phyloP scores from a whole-genome alignment of 768 basidiomycete genomes.

The Podaxis rugospora region DNA sequence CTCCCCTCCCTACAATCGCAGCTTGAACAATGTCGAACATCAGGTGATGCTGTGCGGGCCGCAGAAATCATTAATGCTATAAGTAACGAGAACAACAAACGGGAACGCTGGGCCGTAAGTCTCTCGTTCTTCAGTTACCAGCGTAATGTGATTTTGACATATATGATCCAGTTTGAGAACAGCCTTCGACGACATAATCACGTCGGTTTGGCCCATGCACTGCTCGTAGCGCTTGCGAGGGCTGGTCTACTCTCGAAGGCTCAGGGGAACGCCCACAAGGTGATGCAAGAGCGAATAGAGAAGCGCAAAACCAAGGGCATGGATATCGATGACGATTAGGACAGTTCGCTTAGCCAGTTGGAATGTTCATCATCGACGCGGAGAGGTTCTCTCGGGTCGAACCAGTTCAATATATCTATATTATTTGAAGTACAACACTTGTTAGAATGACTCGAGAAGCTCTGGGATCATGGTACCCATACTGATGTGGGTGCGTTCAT shows the following conservation, averaged over 20 bases:
- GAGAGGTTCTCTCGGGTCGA: neutral
- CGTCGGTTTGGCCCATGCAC: conserved; percentile 72
- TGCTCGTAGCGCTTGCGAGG: conserved; percentile 72
- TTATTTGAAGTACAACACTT: conserved; percentile 1
- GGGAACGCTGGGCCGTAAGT: conserved; percentile 80
- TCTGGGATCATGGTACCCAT: conserved; percentile 5
- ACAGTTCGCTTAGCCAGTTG: neutral
- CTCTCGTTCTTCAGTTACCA: conserved; percentile 10
- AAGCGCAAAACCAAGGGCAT: conserved; percentile 39
- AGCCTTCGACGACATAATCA: conserved; percentile 84
- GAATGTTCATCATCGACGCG: neutral
- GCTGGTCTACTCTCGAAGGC: conserved; percentile 56
- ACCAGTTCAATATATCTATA: conserved; percentile 12
- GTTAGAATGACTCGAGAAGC: conserved; percentile 6
- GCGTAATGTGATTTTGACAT: conserved; percentile 8
- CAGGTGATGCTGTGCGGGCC: conserved; percentile 37
- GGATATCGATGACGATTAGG: conserved; percentile 43
- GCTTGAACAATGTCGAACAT: conserved; percentile 42
- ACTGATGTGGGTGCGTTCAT: conserved; percentile 5
- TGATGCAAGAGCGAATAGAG: conserved; percentile 43
- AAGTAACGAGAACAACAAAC: conserved; percentile 65
- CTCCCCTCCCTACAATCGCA: conserved; percentile 63
- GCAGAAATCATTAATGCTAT: conserved; percentile 54
- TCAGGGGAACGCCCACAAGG: conserved; percentile 38
- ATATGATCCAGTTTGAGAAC: conserved; percentile 70